Base-by-base conservation (phyloP, 2,329 filamentous ascomycete species). In the Fusarium kyushuense region DNA sequence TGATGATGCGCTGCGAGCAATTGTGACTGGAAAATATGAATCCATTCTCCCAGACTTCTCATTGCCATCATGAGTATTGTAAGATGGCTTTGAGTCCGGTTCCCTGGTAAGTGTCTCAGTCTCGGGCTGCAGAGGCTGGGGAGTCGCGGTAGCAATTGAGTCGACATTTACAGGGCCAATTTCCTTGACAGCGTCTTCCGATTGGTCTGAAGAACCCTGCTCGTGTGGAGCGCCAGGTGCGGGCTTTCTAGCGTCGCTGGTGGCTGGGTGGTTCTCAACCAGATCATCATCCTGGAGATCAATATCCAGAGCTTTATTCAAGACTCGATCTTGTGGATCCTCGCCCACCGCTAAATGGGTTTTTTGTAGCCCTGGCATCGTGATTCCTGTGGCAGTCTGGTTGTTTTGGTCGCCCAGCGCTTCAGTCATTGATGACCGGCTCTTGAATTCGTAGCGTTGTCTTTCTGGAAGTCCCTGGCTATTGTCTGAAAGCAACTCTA, bases 401-500 rank as follows among this genome's bases (percentile, higher is more conserved):
- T 64, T 58, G 43, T 62, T 58, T 49, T 58, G 48, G 35, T 61
- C 54, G 21, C 61, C 59, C n/a, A n/a, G 30, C 43, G 33, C 40
- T 55, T 58, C 67, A 63, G 48, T 55, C 57, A 45, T 46, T 21
- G 41, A 59, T 43, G 51, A 57, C 63, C 54, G 65, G 49, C 33
- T 58, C 43, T 64, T 63, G 74, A 74, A 63, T 71, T 54, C 69
- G 42, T 64, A 53, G 57, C 54, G 54, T 47, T 54, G 59, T 46
- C 35, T 58, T 43, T 66, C 62, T 51, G 69, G 67, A 56, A 65
- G 61, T 65, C 60, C 62, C 62, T 71, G 69, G 72, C 63, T 71
- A 70, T 72, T 68, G 42, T 73, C 60, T 67, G 72, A 71, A 72
- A 67, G 52, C 54, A 76, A 74, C 60, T 67, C 73, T 70, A 71